Evolutionary conservation across 169 alveolate genomes (phyloP).

Genomic region (Eimeria necatrix): DNA sequence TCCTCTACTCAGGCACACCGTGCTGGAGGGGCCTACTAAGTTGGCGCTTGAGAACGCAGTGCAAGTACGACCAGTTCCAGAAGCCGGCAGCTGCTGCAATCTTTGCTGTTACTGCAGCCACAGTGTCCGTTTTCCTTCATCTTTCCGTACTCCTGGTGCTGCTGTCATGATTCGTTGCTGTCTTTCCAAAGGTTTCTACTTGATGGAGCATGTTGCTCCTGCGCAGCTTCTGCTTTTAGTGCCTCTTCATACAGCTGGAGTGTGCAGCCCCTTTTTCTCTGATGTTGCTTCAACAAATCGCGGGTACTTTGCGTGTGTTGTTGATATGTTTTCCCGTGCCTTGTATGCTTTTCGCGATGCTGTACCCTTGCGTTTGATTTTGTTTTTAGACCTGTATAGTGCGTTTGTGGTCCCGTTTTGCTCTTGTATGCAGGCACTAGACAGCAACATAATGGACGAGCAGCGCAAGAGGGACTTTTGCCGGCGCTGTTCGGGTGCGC

Average conservation of each 20-base stretch:
- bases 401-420: neutral
- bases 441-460: constrained; percentile 50
- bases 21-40: constrained; percentile 30
- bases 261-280: too few relatives aligned
- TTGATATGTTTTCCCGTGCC: neutral
- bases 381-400: neutral
- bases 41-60: constrained; percentile 62
- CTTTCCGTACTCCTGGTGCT: too few relatives aligned
- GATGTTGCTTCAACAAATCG: too few relatives aligned
- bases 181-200: neutral
- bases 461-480: constrained; percentile 64
- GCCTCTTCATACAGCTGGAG: neutral
- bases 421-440: constrained; percentile 28
- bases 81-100: neutral
- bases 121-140: neutral
- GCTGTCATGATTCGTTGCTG: neutral
- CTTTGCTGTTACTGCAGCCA: neutral
- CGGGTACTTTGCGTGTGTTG: neutral
- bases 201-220: neutral
- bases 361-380: neutral
- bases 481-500: constrained; percentile 32
- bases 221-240: neutral
- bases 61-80: constrained; percentile 33
- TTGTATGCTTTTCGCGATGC: too few relatives aligned
- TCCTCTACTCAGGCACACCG: constrained; percentile 74